A percentile compares a stretch with the other conserved stretches of the same genome.
Evolutionary conservation across 306 rosid species (phyloP).

Genomic region (Sphenostylis stenocarpa): DNA sequence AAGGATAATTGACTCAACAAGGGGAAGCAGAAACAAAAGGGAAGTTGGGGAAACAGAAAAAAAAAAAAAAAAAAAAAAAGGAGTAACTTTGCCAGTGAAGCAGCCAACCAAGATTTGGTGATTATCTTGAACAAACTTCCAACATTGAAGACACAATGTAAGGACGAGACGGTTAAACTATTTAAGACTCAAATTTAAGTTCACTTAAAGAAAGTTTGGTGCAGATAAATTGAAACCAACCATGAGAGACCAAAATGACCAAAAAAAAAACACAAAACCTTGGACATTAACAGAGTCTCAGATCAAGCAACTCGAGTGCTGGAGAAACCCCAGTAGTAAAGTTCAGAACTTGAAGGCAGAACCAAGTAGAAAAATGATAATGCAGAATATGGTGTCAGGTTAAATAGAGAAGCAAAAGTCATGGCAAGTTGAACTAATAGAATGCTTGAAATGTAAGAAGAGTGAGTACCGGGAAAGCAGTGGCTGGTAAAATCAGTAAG

Average conservation of each 20-base stretch:
- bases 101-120: slow-evolving; percentile 12
- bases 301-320: slow-evolving; percentile 53
- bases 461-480: slow-evolving; percentile 23
- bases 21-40: not conserved
- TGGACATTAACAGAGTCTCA: slow-evolving; percentile 18
- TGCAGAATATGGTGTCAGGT: slow-evolving; percentile 40
- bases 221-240: slow-evolving; percentile 10
- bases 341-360: slow-evolving; percentile 27
- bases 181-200: not conserved
- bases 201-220: slow-evolving; percentile 19
- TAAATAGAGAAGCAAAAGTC: not conserved
- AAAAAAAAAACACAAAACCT: not conserved
- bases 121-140: not conserved
- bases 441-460: slow-evolving; percentile 26
- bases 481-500: slow-evolving; percentile 32
- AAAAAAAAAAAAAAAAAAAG: no score
- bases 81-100: slow-evolving; percentile 15
- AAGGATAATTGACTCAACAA: not conserved
- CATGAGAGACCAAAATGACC: not conserved
- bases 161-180: slow-evolving; percentile 4
- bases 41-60: slow-evolving; percentile 14
- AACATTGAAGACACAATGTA: not conserved
- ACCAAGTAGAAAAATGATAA: slow-evolving; percentile 32
- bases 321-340: slow-evolving; percentile 8
- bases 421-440: not conserved